Evolutionary conservation across 352 stramenopile species (phyloP), one percentile per base, ranked within the genome.

Genomic region (Aphanomyces invadans): DNA sequence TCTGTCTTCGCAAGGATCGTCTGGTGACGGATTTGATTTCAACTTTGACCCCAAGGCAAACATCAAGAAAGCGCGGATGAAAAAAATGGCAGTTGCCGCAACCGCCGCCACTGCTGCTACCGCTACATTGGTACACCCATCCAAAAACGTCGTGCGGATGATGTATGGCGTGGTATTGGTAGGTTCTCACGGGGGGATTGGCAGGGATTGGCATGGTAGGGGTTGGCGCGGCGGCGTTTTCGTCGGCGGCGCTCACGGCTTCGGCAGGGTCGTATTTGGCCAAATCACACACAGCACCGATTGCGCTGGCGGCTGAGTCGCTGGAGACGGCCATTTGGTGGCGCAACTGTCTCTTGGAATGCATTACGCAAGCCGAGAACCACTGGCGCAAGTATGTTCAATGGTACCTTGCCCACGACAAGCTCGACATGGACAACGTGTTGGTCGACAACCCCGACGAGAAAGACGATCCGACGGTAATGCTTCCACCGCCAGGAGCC

Each of bases 351-450:
- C 89, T 93, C 54, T 49, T 90, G 0, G 85, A 93, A 62, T 93
- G 85, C 45, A 88, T 93, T 65, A 80, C 81, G 0, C 85, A 93
- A 63, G 82, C 85, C 0, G 85, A 93, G 71, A 80, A 89, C 64
- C 82, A 91, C 68, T 93, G 85, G 85, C 89, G 88, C 33, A 83
- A 81, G 32, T 93, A 93, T 48, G 60, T 93, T 19, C 84, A 87
- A 32, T 93, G 85, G 85, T 93, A 93, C 66, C 88, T 93, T 77
- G 82, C 89, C 54, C 81, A 88, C 19, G 83, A 92, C 17, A 73
- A 78, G 48, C 7, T 15, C 36, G 78, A 86, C 9, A 10, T 65
- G 21, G 51, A 62, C 23, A 53, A 69, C n/a, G 52, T 60, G 11
- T 33, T 44, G 10, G 62, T 80, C 26, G 76, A 83, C 12, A 9